These are phyloP conservation scores for Deinandra increscens DNA, from an alignment of 129 eudicot genomes.

Conservation along the genomic window DNA sequence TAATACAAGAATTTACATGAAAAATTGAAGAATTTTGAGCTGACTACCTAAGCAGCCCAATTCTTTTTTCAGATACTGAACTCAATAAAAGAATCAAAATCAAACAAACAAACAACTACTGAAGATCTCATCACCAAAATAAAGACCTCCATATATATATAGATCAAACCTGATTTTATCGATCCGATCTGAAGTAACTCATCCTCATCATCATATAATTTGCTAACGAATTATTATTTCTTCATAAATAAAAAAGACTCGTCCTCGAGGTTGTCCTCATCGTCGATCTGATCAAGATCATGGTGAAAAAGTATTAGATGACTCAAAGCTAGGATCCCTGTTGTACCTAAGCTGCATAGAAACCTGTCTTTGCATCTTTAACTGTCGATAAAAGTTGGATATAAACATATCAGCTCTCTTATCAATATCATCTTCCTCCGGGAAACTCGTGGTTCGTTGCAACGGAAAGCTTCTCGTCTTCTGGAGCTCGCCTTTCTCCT, in stretches of 20 bases:
- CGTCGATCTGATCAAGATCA: conserved; percentile 12
- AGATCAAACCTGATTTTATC: conserved; percentile 31
- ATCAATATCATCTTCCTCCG: conserved; percentile 74
- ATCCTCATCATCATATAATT: conserved; percentile 24
- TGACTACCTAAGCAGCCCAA: conserved; percentile 29
- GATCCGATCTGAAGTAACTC: conserved; percentile 22
- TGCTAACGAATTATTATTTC: conserved; percentile 5
- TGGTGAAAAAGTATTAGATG: conserved; percentile 40
- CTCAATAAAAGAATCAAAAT: conserved; percentile 22
- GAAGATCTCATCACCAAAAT: conserved; percentile 37
- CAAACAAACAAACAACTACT: conserved; percentile 6
- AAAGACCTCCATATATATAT: conserved; percentile 21
- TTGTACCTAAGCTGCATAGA: conserved; percentile 70
- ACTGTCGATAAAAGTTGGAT: conserved; percentile 59
- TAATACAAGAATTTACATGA: conserved; percentile 15
- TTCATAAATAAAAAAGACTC: not conserved
- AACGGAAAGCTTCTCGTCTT: conserved; percentile 39
- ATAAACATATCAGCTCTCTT: conserved; percentile 76
- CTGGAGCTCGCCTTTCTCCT: conserved; percentile 25
- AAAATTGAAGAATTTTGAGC: conserved; percentile 11
- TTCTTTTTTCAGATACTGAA: conserved; percentile 6
- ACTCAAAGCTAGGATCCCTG: conserved; percentile 46
- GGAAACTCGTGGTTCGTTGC: conserved; percentile 54
- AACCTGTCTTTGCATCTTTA: conserved; percentile 70
- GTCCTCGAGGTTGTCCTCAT: not conserved